phyloP scores from a whole-genome alignment of 805 yeast genomes.

The Starmerella cellae region DNA sequence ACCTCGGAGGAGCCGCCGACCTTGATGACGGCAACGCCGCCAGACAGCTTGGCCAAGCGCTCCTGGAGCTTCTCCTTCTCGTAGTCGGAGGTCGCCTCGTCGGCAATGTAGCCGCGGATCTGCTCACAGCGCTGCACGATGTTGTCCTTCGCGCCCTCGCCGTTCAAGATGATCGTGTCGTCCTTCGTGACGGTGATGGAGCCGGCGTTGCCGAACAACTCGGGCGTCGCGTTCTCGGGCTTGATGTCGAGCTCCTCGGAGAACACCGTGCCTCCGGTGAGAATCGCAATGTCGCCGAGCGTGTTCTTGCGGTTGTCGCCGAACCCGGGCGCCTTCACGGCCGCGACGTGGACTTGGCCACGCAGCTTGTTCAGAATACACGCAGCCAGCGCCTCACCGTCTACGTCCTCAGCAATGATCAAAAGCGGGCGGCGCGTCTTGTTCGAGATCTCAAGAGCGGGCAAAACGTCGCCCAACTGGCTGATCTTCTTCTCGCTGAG shows the following conservation, averaged over 20 bases:
- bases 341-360: constrained; percentile 96
- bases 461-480: constrained; percentile 78
- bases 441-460: constrained; percentile 85
- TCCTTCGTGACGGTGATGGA: constrained; percentile 87
- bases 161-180: constrained; percentile 87
- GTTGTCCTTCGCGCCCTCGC: constrained; percentile 74
- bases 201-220: constrained; percentile 81
- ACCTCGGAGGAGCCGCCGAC: constrained; percentile 97
- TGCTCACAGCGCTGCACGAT: constrained; percentile 83
- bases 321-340: constrained; percentile 97
- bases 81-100: constrained; percentile 63
- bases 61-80: constrained; percentile 95
- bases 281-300: constrained; percentile 85
- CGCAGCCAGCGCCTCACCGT: constrained; percentile 97
- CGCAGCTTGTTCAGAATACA: constrained; percentile 93
- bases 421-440: constrained; percentile 85
- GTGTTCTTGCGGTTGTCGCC: constrained; percentile 98
- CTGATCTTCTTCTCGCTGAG: constrained; percentile 88
- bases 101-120: constrained; percentile 69
- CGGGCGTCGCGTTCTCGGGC: constrained; percentile 87
- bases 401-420: constrained; percentile 88
- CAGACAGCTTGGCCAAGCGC: constrained; percentile 90
- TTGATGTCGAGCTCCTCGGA: constrained; percentile 91
- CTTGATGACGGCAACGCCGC: constrained; percentile 96
- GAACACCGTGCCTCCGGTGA: constrained; percentile 77